Base-by-base conservation (phyloP, 805 yeast species). In the Wickerhamiella hasegawae region DNA sequence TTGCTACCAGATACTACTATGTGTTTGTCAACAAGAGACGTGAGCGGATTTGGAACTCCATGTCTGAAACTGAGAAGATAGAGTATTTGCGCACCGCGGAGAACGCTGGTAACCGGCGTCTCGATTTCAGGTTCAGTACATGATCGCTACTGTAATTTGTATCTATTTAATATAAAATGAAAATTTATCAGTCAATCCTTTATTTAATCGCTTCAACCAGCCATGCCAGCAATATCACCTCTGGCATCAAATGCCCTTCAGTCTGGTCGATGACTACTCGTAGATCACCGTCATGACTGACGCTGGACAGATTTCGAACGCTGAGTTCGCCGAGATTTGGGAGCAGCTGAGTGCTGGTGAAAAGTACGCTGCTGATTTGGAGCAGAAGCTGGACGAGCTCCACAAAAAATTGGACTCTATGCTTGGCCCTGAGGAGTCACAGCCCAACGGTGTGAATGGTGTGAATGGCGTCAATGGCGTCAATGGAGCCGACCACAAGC, bases 81-180 rank as follows among this genome's bases (percentile, higher is more conserved):
- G 49, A 59, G 1, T 76, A 76, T 48, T 45, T 60, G 20, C 35
- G 36, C n/a, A 57, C 48, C 14, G 63, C 76, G 1, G 59, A 48
- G 0, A 76, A 73, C 45, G 54, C 49, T 19, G 81, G 81, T 3
- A 68, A 66, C 42, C 63, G 62, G 45, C 54, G 82, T 24, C 56
- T 76, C 33, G 78, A 76, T 43, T 63, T 63, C 45, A 41, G 60
- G 33, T 62, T 61, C 42, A 52, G 45, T 2, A 14, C 30, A 11
- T 28, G 30, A 28, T 10, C 14, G 9, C 14, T 9, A n/a, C 14
- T 10, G 28, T n/a, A n/a, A n/a, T n/a, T n/a, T n/a, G n/a, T n/a
- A n/a, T n/a, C n/a, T n/a, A n/a, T n/a, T n/a, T n/a, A n/a, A n/a
- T n/a, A n/a, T n/a, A n/a, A n/a, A n/a, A n/a, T n/a, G n/a, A n/a